Evolutionary conservation across 352 stramenopile species (phyloP).

Genomic region (Globisporangium cederbergense): DNA sequence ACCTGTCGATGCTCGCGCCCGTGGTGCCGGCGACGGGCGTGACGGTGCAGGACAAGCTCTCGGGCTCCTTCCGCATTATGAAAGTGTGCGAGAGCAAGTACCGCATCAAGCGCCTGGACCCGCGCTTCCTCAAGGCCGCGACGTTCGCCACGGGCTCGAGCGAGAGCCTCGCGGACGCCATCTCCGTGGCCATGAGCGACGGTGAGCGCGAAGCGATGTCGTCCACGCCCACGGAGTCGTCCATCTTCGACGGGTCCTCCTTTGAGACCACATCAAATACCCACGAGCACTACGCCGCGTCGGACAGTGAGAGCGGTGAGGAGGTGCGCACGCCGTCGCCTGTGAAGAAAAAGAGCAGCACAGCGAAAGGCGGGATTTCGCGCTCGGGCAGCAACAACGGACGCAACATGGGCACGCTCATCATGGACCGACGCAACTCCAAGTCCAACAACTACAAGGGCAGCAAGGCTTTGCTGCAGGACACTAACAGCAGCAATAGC

Average conservation of each 20-base stretch:
- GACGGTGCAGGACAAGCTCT: conserved; percentile 69
- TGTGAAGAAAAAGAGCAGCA: conserved; percentile 55
- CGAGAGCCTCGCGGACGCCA: conserved; percentile 35
- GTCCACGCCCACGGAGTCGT: conserved; percentile 11
- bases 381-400: conserved; percentile 39
- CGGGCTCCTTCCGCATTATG: conserved; percentile 65
- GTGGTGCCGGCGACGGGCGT: conserved; percentile 43
- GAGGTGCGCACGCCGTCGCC: conserved; percentile 48
- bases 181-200: conserved; percentile 28
- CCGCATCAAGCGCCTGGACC: conserved; percentile 53
- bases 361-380: conserved; percentile 22
- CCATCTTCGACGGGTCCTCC: conserved; percentile 8
- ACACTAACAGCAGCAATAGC: not conserved
- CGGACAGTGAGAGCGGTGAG: conserved; percentile 26
- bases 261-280: conserved; percentile 12
- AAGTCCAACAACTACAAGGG: conserved; percentile 35
- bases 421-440: conserved; percentile 39
- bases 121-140: conserved; percentile 36
- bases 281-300: conserved; percentile 21
- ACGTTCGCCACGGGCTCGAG: conserved; percentile 20
- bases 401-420: conserved; percentile 23
- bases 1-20: conserved; percentile 38
- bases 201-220: conserved; percentile 15
- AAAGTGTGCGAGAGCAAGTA: conserved; percentile 57
- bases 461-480: conserved; percentile 2